These are phyloP conservation scores for Passiflora organensis DNA, from an alignment of 345 rosid genomes.

Conservation along the genomic window DNA sequence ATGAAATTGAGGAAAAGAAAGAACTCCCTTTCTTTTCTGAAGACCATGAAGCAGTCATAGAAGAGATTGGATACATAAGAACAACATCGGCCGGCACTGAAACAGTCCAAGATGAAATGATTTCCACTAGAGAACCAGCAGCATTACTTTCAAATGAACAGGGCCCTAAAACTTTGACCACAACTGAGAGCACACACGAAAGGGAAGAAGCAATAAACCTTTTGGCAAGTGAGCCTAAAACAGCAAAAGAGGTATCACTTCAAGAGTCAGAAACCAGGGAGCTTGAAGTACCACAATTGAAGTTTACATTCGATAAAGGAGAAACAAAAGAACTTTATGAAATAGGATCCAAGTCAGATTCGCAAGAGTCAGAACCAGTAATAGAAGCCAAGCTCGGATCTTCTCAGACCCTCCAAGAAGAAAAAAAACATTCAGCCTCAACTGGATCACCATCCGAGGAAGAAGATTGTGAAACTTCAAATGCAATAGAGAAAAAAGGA, in stretches of 20 bases:
- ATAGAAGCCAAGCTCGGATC: constrained; percentile 11
- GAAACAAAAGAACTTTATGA: constrained; percentile 10
- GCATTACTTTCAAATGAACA: constrained; percentile 6
- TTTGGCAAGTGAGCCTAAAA: not conserved
- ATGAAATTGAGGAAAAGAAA: constrained; percentile 7
- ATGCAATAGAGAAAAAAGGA: not conserved
- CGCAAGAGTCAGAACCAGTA: constrained; percentile 4
- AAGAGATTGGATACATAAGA: constrained; percentile 2
- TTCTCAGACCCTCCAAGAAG: no score
- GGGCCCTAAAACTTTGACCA: constrained; percentile 3
- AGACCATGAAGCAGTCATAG: not conserved
- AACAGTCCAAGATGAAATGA: not conserved
- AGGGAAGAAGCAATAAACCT: not conserved
- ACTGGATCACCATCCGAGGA: no score
- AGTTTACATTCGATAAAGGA: constrained; percentile 9
- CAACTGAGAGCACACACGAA: constrained; percentile 12
- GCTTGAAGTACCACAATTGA: constrained; percentile 9
- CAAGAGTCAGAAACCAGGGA: constrained; percentile 23
- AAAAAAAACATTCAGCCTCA: no score
- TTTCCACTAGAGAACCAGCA: not conserved
- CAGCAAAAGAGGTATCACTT: constrained; percentile 9
- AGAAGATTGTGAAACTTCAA: not conserved
- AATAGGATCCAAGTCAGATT: not conserved
- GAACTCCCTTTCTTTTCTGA: constrained; percentile 1
- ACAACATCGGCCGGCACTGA: not conserved